Evolutionary conservation across 352 stramenopile species (phyloP).

Genomic region (Phytophthora pinifolia): DNA sequence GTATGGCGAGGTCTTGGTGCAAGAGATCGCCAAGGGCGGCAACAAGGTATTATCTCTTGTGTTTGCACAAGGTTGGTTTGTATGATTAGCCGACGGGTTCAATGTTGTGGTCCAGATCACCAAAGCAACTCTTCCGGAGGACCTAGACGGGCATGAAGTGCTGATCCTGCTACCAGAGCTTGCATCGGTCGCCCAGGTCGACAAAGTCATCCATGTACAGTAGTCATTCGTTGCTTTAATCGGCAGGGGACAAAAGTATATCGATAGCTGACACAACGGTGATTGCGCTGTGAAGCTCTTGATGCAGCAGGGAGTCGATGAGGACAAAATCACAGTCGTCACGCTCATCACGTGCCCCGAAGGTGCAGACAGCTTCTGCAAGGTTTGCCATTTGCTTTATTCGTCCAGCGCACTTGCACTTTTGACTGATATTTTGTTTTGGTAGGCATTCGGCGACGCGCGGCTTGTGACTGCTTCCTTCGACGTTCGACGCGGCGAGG

Average conservation of each 20-base stretch:
- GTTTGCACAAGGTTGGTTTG: background rate
- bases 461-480: slow-evolving; percentile 81
- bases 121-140: slow-evolving; percentile 53
- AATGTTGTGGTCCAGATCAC: slow-evolving; percentile 34
- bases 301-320: slow-evolving; percentile 65
- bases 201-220: slow-evolving; percentile 73
- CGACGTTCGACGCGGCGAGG: slow-evolving; percentile 54
- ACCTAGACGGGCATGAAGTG: slow-evolving; percentile 66
- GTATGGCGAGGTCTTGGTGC: slow-evolving; percentile 62
- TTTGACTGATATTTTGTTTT: background rate
- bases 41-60: slow-evolving; percentile 33
- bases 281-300: slow-evolving; percentile 44
- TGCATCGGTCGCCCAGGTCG: slow-evolving; percentile 59
- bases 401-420: background rate
- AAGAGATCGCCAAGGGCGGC: slow-evolving; percentile 40
- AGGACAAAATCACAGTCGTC: slow-evolving; percentile 81
- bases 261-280: slow-evolving; percentile 6
- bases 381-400: slow-evolving; percentile 34
- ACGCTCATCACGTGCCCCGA: slow-evolving; percentile 80
- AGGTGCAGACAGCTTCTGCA: slow-evolving; percentile 78
- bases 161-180: slow-evolving; percentile 72
- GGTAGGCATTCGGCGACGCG: slow-evolving; percentile 64
- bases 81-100: slow-evolving; percentile 2
- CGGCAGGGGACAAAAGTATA: no score
- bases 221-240: background rate